Base-by-base conservation (phyloP, 306 rosid genomes). In the Begonia fuchsioides region DNA sequence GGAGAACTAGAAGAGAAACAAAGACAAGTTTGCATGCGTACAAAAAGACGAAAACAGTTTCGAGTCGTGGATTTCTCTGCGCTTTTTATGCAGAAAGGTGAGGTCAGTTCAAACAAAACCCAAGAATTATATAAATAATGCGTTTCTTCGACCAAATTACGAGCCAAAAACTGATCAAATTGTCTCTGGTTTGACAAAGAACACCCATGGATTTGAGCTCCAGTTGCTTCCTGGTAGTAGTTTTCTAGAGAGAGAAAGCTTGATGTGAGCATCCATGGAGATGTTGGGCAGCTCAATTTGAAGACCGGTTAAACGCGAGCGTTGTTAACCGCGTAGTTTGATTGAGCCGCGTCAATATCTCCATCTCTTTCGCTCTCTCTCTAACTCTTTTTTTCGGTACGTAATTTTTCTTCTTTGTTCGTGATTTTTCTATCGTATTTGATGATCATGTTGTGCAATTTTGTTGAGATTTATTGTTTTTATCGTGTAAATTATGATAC, bases 281-380 rank as follows among this genome's bases (percentile, higher is more conserved):
- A 17, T 62, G 41, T 62, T 62, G 68, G 41, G 54, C 61, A 50
- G 68, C 68, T 62, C 68, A 54, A 62, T 62, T 58, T 50, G 54
- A 62, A 32, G 50, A 13, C 50, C 35, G 60, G 51, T 26, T 54
- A 55, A 55, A 38, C 39, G 10, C 9, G 43, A 3, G 17, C 3
- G 10, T 53, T 6, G 10, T 53, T 55, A 62, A 32, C 61, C 61
- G 49, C 43, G 16, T 55, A 1, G 15, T 55, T 55, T 54, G 60
- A 55, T 63, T 63, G 61, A 63, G 44, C 55, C 51, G 55, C 39
- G 45, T 58, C 68, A 55, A 63, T 43, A 49, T 53, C 61, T 63
- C 46, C 38, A 12, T 40, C 15, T 41, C 35, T 41, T 12, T 16
- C 11, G 12, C 10, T 17, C 38, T 38, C 13, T 38, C 15, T 41